Evolutionary conservation across 2,329 filamentous ascomycete species (phyloP).

Genomic region (Diaporthe sp.): DNA sequence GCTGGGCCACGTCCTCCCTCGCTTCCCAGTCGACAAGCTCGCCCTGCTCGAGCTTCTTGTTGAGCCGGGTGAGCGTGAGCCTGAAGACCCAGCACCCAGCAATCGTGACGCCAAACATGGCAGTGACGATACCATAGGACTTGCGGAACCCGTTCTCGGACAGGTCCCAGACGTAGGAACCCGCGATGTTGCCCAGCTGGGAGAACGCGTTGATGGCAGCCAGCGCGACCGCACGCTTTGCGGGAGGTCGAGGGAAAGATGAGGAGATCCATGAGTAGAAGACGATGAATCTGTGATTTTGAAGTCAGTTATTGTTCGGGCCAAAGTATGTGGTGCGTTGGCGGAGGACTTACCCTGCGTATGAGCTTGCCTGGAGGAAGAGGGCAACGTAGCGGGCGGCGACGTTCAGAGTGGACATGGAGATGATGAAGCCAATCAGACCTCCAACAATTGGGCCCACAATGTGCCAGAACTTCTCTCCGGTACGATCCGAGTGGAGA

Average conservation of each 20-base stretch:
- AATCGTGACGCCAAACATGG: slow-evolving; percentile 74
- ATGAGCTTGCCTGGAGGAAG: slow-evolving; percentile 70
- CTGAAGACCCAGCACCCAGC: slow-evolving; percentile 64
- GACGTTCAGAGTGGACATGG: slow-evolving; percentile 68
- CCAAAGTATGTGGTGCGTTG: slow-evolving; percentile 58
- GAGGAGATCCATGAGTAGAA: slow-evolving; percentile 72
- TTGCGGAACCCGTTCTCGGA: slow-evolving; percentile 71
- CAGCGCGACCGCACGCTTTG: slow-evolving; percentile 72
- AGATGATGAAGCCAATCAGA: slow-evolving; percentile 70
- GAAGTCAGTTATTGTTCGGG: slow-evolving; percentile 48
- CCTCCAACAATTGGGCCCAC: slow-evolving; percentile 65
- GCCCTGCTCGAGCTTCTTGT: slow-evolving; percentile 61
- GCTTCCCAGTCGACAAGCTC: slow-evolving; percentile 55
- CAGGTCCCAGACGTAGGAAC: slow-evolving; percentile 74
- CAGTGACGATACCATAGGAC: slow-evolving; percentile 74
- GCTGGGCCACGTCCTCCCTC: slow-evolving; percentile 53
- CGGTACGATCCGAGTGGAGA: slow-evolving; percentile 67
- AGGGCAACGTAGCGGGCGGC: slow-evolving; percentile 72
- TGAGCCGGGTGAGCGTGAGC: slow-evolving; percentile 60
- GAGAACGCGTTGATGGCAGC: slow-evolving; percentile 72
- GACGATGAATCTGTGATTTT: slow-evolving; percentile 60
- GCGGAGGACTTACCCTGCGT: slow-evolving; percentile 58
- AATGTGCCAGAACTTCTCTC: slow-evolving; percentile 74
- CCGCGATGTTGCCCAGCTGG: slow-evolving; percentile 71
- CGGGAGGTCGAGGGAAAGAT: slow-evolving; percentile 69